A percentile compares a stretch with the other conserved stretches of the same genome.
phyloP scores from a whole-genome alignment of 371 early-diverging fungal genomes.

The Saksenaea vasiformis region DNA sequence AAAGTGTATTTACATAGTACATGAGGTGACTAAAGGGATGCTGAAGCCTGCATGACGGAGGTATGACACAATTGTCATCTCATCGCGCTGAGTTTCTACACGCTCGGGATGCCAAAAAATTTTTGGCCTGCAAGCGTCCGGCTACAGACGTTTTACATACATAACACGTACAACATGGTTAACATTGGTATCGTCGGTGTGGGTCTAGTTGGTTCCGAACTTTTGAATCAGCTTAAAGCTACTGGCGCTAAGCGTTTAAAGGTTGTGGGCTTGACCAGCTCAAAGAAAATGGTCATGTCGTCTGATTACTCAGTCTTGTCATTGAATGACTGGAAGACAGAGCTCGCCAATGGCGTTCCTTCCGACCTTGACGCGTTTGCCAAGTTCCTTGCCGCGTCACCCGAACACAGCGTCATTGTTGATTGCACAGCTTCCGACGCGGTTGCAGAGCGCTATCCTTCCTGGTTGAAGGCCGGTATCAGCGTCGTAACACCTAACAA shows the following conservation, averaged over 20 bases:
- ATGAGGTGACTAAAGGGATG: too few species aligned
- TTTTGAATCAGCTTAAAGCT: constrained; percentile 71
- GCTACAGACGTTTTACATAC: background rate
- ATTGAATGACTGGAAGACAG: constrained; percentile 34
- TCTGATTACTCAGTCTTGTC: constrained; percentile 34
- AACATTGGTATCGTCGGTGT: constrained; percentile 91
- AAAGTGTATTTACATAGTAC: too few species aligned
- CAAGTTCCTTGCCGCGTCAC: constrained; percentile 49
- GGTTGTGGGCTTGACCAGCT: constrained; percentile 68
- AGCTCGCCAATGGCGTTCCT: constrained; percentile 23
- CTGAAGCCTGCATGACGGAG: too few species aligned
- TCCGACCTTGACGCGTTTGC: constrained; percentile 57
- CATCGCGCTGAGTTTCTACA: background rate
- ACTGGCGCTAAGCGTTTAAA: constrained; percentile 38
- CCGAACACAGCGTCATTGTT: constrained; percentile 69
- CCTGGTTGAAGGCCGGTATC: constrained; percentile 77
- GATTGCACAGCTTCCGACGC: constrained; percentile 90
- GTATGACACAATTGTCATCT: too few species aligned
- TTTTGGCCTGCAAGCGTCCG: background rate
- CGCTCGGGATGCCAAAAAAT: background rate
- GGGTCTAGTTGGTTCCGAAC: constrained; percentile 91
- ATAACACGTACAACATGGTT: constrained; percentile 39
- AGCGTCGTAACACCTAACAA: constrained; percentile 98
- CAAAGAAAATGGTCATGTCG: constrained; percentile 65
- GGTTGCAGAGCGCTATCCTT: constrained; percentile 81